These are phyloP conservation scores for Populus deltoides DNA, from an alignment of 345 rosid genomes.

Conservation along the genomic window DNA sequence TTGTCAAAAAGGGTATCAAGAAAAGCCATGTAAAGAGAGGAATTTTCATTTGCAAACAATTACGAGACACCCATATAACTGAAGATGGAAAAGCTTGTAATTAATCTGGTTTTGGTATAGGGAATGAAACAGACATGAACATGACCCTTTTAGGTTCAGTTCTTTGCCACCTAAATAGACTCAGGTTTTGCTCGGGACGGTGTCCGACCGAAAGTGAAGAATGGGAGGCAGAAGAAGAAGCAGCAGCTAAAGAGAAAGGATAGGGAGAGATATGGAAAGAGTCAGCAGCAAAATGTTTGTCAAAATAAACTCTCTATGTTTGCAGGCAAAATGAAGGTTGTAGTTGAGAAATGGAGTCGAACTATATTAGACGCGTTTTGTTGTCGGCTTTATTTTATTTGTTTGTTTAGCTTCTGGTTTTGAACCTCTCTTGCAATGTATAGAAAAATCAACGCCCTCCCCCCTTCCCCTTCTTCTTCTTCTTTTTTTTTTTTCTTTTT, in stretches of 20 bases:
- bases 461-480: accelerated
- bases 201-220: not conserved
- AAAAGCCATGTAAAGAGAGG: not conserved
- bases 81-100: not conserved
- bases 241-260: not conserved
- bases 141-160: not conserved
- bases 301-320: not conserved
- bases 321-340: not conserved
- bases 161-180: not conserved
- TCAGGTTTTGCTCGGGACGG: not conserved
- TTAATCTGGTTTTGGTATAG: not conserved
- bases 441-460: no score
- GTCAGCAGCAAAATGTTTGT: not conserved
- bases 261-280: not conserved
- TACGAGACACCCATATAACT: not conserved
- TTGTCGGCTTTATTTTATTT: conserved; percentile 6
- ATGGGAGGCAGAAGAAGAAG: not conserved
- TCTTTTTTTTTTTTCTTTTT: no score
- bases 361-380: not conserved
- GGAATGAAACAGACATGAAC: not conserved
- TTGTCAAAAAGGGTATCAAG: not conserved
- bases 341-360: not conserved
- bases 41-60: conserved; percentile 11
- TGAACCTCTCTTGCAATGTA: not conserved
- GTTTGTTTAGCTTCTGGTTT: not conserved